Conservation (phyloP, 257 asterid genomes). For the Gentiana straminea region DNA sequence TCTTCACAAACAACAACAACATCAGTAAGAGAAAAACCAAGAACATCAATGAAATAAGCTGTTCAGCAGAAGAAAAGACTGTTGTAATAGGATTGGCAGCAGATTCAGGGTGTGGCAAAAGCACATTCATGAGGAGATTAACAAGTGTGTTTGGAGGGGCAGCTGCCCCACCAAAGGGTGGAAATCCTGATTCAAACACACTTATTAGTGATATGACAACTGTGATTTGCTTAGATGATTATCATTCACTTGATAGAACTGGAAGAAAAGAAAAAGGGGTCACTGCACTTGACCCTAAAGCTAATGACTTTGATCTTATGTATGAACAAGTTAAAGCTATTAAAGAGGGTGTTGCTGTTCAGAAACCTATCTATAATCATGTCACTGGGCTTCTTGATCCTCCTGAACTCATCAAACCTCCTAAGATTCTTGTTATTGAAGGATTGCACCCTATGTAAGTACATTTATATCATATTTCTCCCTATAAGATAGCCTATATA, state of each 20-base stretch:
- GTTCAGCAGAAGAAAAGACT: conserved; percentile 51
- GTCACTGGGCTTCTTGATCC: conserved; percentile 87
- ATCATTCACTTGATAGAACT: conserved; percentile 81
- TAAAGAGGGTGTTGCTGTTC: conserved; percentile 56
- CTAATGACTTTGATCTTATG: conserved; percentile 89
- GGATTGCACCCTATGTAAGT: conserved; percentile 98
- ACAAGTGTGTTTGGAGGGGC: conserved; percentile 98
- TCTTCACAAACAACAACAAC: conserved; percentile 27
- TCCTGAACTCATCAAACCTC: conserved; percentile 77
- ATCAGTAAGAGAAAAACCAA: conserved; percentile 10
- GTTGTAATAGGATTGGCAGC: conserved; percentile 86
- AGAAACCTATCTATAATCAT: conserved; percentile 85
- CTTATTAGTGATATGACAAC: conserved; percentile 81
- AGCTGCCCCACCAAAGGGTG: conserved; percentile 94
- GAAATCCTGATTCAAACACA: conserved; percentile 93
- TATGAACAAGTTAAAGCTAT: conserved; percentile 81
- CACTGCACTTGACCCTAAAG: conserved; percentile 88
- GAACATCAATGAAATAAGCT: conserved; percentile 22
- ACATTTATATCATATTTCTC: background rate
- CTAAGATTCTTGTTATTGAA: conserved; percentile 94
- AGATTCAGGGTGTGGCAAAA: conserved; percentile 93
- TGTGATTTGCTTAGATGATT: conserved; percentile 88
- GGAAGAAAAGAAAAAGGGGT: conserved; percentile 93
- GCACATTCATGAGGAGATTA: conserved; percentile 92
- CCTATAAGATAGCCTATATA: no score